These are phyloP conservation scores for Macrolepiota fuliginosa DNA, from an alignment of 768 basidiomycete species.

Conservation along the genomic window DNA sequence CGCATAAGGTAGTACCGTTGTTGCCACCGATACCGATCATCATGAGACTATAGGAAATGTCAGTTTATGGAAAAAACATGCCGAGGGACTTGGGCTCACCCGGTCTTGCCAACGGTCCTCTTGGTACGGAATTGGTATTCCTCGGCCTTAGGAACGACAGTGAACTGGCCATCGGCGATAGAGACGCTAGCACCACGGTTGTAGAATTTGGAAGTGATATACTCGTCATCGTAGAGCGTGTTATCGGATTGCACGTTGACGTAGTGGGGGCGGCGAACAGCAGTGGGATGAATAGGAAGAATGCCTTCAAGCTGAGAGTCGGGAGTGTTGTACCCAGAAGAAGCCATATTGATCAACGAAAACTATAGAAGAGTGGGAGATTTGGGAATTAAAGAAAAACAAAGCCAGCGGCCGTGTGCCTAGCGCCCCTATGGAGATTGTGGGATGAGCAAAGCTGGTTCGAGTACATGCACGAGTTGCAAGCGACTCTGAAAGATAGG, in stretches of 20 bases:
- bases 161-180: slow-evolving; percentile 71
- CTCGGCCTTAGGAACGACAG: slow-evolving; percentile 75
- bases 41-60: slow-evolving; percentile 65
- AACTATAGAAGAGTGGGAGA: slow-evolving; percentile 14
- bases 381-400: slow-evolving; percentile 40
- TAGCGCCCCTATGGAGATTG: slow-evolving; percentile 84
- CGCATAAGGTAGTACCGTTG: slow-evolving; percentile 92
- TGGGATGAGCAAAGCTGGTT: slow-evolving; percentile 90
- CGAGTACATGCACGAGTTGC: slow-evolving; percentile 84
- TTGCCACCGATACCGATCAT: slow-evolving; percentile 97
- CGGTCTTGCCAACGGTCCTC: slow-evolving; percentile 84
- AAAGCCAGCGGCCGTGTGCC: slow-evolving; percentile 76
- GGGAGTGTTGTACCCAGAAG: slow-evolving; percentile 73
- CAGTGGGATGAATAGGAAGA: slow-evolving; percentile 79
- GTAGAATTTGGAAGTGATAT: slow-evolving; percentile 78
- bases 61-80: slow-evolving; percentile 15
- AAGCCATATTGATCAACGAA: slow-evolving; percentile 45
- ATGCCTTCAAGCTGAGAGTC: slow-evolving; percentile 68
- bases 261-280: slow-evolving; percentile 71
- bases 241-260: slow-evolving; percentile 82
- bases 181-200: slow-evolving; percentile 77
- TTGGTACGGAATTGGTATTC: slow-evolving; percentile 90
- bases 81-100: slow-evolving; percentile 50
- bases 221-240: slow-evolving; percentile 76
- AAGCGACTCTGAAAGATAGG: slow-evolving; percentile 28